Conservation (phyloP, 768 basidiomycete species). For the Phaeotremella skinneri region DNA sequence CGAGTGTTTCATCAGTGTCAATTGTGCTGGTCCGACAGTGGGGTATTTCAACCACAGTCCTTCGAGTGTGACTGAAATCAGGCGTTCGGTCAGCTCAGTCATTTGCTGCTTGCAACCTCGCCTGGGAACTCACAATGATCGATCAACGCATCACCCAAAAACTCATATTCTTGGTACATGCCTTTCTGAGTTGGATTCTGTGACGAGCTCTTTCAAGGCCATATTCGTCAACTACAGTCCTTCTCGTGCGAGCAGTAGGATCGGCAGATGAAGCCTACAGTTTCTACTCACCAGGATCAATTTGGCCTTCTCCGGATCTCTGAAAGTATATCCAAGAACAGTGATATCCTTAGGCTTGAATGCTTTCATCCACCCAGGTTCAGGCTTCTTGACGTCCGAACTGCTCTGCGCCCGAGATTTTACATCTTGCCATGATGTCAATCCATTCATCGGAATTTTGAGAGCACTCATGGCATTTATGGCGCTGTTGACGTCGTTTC, state of each 20-base stretch:
- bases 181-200: constrained; percentile 1
- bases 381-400: constrained; percentile 10
- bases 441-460: constrained; percentile 11
- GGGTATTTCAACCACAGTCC: constrained; percentile 23
- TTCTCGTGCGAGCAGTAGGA: background rate
- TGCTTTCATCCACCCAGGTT: constrained; percentile 20
- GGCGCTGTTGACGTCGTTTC: constrained; percentile 14
- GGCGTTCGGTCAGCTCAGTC: constrained; percentile 6
- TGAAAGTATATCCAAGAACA: constrained; percentile 30
- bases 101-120: background rate
- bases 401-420: background rate
- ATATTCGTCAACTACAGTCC: background rate
- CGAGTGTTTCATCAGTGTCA: constrained; percentile 29
- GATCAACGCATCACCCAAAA: constrained; percentile 34
- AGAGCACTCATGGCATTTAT: constrained; percentile 5
- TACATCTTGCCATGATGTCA: constrained; percentile 5
- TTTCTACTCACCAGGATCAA: constrained; percentile 27
- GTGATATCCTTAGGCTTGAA: constrained; percentile 12
- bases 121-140: constrained; percentile 31
- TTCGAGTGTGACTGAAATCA: constrained; percentile 29
- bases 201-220: constrained; percentile 11
- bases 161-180: constrained; percentile 21
- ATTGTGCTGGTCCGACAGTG: constrained; percentile 15
- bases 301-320: constrained; percentile 18
- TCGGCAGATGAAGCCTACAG: constrained; percentile 1